Conservation (phyloP, 2,329 filamentous ascomycete species). For the Colletotrichum navitas region DNA sequence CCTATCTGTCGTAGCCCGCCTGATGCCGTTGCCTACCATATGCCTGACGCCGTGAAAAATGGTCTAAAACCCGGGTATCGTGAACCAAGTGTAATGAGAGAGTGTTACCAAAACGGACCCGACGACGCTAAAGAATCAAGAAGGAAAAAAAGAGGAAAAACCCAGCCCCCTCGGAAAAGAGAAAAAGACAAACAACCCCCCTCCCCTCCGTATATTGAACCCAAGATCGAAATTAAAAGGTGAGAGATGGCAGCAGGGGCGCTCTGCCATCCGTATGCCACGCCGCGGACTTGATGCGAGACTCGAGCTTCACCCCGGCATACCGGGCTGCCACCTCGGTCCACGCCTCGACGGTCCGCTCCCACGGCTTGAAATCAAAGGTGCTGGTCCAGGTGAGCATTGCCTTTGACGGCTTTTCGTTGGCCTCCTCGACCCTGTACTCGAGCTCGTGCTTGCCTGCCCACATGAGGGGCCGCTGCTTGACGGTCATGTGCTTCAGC, state of each 20-base stretch:
- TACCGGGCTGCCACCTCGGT: slow-evolving; percentile 42
- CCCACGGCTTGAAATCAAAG: slow-evolving; percentile 44
- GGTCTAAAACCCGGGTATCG: slow-evolving; percentile 22
- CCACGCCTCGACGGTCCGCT: slow-evolving; percentile 44
- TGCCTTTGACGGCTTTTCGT: slow-evolving; percentile 32
- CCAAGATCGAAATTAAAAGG: slow-evolving; percentile 18
- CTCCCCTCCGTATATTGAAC: too few species aligned
- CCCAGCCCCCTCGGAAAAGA: background rate
- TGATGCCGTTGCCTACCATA: slow-evolving; percentile 1
- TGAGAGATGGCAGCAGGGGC: slow-evolving; percentile 36
- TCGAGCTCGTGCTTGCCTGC: slow-evolving; percentile 45
- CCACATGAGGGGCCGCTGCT: slow-evolving; percentile 46
- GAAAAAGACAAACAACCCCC: background rate
- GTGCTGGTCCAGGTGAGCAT: slow-evolving; percentile 43
- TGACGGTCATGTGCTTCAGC: slow-evolving; percentile 43
- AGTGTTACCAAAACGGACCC: background rate
- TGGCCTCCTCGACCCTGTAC: slow-evolving; percentile 34
- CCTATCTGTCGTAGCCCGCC: background rate
- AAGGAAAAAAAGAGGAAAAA: background rate
- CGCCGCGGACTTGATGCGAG: background rate
- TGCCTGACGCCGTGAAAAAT: background rate
- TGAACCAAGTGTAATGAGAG: slow-evolving; percentile 12
- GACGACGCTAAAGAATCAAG: background rate
- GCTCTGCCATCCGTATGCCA: slow-evolving; percentile 39
- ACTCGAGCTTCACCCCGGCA: slow-evolving; percentile 20